Percentiles rank a stretch among this genome's conserved stretches.
Conservation (phyloP, 2,329 filamentous ascomycete species). For the Niveomyces coronatus region DNA sequence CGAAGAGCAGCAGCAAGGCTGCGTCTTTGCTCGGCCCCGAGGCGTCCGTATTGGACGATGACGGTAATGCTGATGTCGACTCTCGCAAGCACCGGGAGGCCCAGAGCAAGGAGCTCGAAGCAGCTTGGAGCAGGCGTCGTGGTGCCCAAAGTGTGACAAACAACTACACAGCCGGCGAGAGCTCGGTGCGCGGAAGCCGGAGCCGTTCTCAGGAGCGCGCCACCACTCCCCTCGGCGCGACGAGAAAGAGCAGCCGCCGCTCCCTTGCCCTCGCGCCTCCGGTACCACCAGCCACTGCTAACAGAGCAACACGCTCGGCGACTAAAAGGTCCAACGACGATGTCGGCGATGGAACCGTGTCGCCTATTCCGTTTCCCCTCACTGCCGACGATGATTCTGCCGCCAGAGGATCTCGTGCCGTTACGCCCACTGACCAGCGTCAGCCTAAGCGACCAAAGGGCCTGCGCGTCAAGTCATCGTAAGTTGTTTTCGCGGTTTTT, state of each 20-base stretch:
- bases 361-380: constrained; percentile 41
- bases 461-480: constrained; percentile 60
- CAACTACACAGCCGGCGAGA: constrained; percentile 24
- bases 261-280: constrained; percentile 21
- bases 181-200: constrained; percentile 30
- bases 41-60: constrained; percentile 15
- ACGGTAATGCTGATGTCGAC: constrained; percentile 15
- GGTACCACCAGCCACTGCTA: no score
- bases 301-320: constrained; percentile 37
- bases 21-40: background rate
- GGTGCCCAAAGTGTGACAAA: constrained; percentile 31
- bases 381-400: constrained; percentile 35
- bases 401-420: constrained; percentile 46
- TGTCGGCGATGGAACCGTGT: constrained; percentile 40
- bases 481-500: constrained; percentile 34
- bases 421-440: constrained; percentile 46
- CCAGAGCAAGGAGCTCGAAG: constrained; percentile 17
- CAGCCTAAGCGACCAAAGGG: constrained; percentile 51
- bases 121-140: constrained; percentile 25
- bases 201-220: constrained; percentile 17
- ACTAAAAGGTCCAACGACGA: constrained; percentile 47
- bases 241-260: constrained; percentile 27
- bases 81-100: constrained; percentile 14
- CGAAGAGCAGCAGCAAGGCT: constrained; percentile 16
- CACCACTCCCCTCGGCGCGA: constrained; percentile 22